Evolutionary conservation across 306 rosid species (phyloP).

Genomic region (Sesbania bispinosa): DNA sequence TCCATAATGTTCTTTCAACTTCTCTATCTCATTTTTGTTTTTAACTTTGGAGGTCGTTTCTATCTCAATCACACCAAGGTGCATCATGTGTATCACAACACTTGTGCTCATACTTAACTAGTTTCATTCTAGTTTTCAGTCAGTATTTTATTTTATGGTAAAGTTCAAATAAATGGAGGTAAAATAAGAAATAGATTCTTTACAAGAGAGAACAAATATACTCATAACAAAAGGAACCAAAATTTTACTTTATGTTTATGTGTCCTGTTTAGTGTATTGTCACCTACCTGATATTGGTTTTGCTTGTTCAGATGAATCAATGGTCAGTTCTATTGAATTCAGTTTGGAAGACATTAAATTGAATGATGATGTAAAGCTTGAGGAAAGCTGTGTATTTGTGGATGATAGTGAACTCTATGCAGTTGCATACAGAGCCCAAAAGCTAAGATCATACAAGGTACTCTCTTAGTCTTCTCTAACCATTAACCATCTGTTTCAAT

Average conservation of each 20-base stretch:
- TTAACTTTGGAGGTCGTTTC: neutral
- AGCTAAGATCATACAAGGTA: slow-evolving; percentile 82
- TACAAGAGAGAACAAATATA: neutral
- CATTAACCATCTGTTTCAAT: neutral
- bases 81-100: neutral
- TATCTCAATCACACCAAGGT: neutral
- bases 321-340: slow-evolving; percentile 25
- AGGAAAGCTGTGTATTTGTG: slow-evolving; percentile 47
- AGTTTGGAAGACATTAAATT: slow-evolving; percentile 58
- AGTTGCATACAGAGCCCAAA: slow-evolving; percentile 50
- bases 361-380: slow-evolving; percentile 42
- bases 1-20: neutral
- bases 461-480: slow-evolving; percentile 11
- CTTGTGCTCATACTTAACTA: neutral
- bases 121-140: neutral
- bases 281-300: slow-evolving; percentile 14
- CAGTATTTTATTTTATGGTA: neutral
- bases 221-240: neutral
- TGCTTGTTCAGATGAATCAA: slow-evolving; percentile 39
- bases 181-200: neutral
- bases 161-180: neutral
- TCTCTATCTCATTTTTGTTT: neutral
- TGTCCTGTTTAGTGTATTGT: neutral
- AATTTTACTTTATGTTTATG: neutral
- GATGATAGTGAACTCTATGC: slow-evolving; percentile 56